A percentile compares a stretch with the other conserved stretches of the same genome.
phyloP scores from a whole-genome alignment of 176 grass and related monocot genomes.

The Hyparrhenia diplandra region DNA sequence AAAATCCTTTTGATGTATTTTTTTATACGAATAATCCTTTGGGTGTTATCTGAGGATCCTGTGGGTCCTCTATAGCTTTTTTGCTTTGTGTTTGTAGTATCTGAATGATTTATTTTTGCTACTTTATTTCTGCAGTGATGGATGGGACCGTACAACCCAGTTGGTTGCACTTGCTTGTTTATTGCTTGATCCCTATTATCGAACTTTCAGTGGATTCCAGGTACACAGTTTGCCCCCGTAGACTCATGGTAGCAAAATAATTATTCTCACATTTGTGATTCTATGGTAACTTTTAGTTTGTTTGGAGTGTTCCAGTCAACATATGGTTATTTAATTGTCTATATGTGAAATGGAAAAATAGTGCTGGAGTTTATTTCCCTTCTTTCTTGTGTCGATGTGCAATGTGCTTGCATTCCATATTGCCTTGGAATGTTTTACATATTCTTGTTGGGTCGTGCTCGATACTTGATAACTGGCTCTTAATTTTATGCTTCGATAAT shows the following conservation, averaged over 20 bases:
- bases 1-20: not conserved
- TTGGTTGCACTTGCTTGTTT: conserved; percentile 84
- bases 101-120: not conserved
- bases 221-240: conserved; percentile 41
- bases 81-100: conserved; percentile 16
- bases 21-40: not conserved
- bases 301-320: not conserved
- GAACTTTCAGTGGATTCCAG: conserved; percentile 97
- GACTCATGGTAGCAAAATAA: not conserved
- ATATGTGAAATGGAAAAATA: not conserved
- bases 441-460: too few species aligned
- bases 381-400: not conserved
- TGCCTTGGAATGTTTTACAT: too few species aligned
- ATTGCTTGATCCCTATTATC: conserved; percentile 92
- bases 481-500: conserved; percentile 9
- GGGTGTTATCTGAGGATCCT: not conserved
- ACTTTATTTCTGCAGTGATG: conserved; percentile 62
- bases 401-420: not conserved
- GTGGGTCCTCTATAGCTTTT: conserved; percentile 23
- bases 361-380: not conserved
- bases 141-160: conserved; percentile 98
- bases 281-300: conserved; percentile 11
- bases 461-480: too few species aligned
- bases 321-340: not conserved
- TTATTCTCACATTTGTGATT: not conserved